Evolutionary conservation across 202 grass and related monocot species (phyloP), one percentile per base, ranked within the genome.

Genomic region (Elaeis oleifera): DNA sequence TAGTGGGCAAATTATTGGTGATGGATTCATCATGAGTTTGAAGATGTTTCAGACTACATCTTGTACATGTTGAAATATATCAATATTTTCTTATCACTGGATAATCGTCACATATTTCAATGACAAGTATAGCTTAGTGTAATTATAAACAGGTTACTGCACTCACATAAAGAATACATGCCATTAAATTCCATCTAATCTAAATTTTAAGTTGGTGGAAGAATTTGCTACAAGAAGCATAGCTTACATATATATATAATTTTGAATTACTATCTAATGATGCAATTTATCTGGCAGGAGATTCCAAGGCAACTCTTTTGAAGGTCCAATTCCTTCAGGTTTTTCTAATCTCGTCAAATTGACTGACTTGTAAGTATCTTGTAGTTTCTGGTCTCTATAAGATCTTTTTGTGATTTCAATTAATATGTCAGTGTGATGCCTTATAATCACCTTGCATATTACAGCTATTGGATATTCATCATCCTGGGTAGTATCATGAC

Each of bases 261-360:
- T 62, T 21, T 19, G 17, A 49, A 49, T 36, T 63, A 1, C 19
- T 50, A 25, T 29, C 4, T 71, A 48, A 69, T 20, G 59, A 54
- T 52, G 3, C 23, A 59, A 70, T 44, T 64, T 13, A 23, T 71
- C 78, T 58, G 80, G 28, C 65, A 99, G 94, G 80, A 71, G 82
- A 55, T 82, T 99, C 70, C 88, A 99, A 73, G 94, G 94, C 13
- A 99, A 86, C 79, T 86, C 80, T 32, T 94, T 99, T 48, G 54
- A 85, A 78, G 88, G 88, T 77, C 80, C 88, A 57, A 32, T 97
- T 84, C 94, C 94, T 50, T 55, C 69, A 23, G 86, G 71, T 56
- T 20, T 97, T 69, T 84, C 85, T 8, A 92, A 79, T 65, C 88
- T 89, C 53, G 56, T 52, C 65, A 61, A 75, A 61, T 49, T 97